Evolutionary conservation across 1,284 basidiomycete genomes (phyloP), one percentile per base, ranked within the genome.

Genomic region (Irpex sp.): DNA sequence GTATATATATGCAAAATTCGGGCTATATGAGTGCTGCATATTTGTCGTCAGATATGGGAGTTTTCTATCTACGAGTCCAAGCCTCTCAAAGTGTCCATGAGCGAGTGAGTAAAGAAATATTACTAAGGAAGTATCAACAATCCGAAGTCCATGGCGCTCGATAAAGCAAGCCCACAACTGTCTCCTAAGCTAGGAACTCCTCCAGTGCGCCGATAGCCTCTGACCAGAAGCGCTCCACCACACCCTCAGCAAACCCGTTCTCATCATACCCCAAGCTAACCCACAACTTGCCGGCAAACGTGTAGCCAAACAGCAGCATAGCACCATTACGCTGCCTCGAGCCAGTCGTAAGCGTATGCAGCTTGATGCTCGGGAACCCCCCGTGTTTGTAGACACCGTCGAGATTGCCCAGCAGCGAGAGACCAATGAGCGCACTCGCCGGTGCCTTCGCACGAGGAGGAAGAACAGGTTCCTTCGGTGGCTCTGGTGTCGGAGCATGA

Each of bases 381-480:
- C 78, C 75, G 71, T 92, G 89, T 65, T 86, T 83, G 76, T 93
- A 94, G 21, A 88, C 88, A 3, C 81, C 86, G 71, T 94, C 92
- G 55, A 93, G 77, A 70, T 92, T 93, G 1, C 91, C 90, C 39
- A 93, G 80, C 63, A 94, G 79, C 7, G 90, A 92, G 47, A 93
- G 75, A 0, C 91, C 92, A 61, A 93, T 80, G 57, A 93, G 78
- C 4, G 89, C 89, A 1, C 77, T 75, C 0, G 85, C 85, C 13
- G 86, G 82, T 1, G 76, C 71, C 58, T 71, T 68, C 7, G 65
- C 65, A 11, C 71, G 69, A 26, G 63, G 65, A 36, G 73, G 73
- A 35, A 71, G 65, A 57, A 71, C 66, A 19, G 67, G 62, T 59
- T 73, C 71, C 31, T 58, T 59, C 37, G 67, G 61, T 5, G 65